Base-by-base conservation (phyloP, 1,284 basidiomycete species). In the Chalciporus piperatoides region DNA sequence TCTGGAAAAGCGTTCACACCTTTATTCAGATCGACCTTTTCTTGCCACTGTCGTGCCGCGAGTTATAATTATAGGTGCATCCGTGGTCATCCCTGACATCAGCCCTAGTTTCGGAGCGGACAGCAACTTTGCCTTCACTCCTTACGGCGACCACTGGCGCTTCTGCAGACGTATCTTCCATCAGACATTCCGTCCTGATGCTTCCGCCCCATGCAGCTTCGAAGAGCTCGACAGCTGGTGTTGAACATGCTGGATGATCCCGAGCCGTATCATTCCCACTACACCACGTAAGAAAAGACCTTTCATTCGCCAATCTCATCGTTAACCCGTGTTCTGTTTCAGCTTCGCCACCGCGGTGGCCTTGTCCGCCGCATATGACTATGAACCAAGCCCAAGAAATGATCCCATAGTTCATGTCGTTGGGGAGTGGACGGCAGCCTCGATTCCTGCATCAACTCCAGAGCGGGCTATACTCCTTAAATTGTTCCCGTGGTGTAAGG, bases 11-110 rank as follows among this genome's bases (percentile, higher is more conserved):
- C 55, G 59, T 23, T 54, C 58, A 8, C 33, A 50, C 5, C 48
- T 60, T n/a, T 64, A 62, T 38, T 59, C 56, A 2, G 63, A 60
- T 37, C 52, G 63, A 10, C 57, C 56, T n/a, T 23, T 21, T 21
- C 1, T 53, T n/a, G 38, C 49, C 9, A 51, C 50, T 9, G 12
- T 38, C 8, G 25, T 37, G 12, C 47, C 41, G 50, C 49, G 4
- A 7, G 50, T 33, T 27, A 10, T 9, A n/a, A n/a, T n/a, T n/a
- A 12, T 12, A 35, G 6, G 21, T 11, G 10, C 5, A 25, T 17
- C 24, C 12, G 17, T 11, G 24, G 8, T 17, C 21, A 41, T 25
- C 11, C 21, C 21, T n/a, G n/a, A 44, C 14, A 4, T 15, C 33
- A 10, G 19, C 10, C 8, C 6, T 27, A 44, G 43, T 30, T 44